Evolutionary conservation across 2,329 filamentous ascomycete genomes (phyloP), one percentile per base, ranked within the genome.

Genomic region (Simplicillium sp.): DNA sequence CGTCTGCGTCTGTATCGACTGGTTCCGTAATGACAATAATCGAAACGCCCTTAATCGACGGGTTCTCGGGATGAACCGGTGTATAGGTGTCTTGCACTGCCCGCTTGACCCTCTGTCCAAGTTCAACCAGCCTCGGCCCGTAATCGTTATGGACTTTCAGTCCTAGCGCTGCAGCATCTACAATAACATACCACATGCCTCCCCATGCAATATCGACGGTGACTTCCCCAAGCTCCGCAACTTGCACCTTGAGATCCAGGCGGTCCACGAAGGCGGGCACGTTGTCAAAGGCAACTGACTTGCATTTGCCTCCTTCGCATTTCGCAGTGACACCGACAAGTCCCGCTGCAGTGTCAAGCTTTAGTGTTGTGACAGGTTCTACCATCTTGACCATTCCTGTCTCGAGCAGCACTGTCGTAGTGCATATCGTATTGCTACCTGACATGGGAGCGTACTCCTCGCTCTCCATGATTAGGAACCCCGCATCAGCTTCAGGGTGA

Each of bases 341-440:
- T 0, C 67, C 67, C 2, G 68, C 68, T 1, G 67, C 59, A 0
- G 67, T 67, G 39, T 71, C 67, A 11, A 71, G 50, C 1, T 44
- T 54, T 3, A 71, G 34, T 11, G 51, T 47, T 1, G 66, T 70
- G 2, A 59, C 42, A 0, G 67, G 67, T 43, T 70, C 66, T 16
- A 56, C 51, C 64, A 71, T 70, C 0, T 54, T 50, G 2, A 71
- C 42, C 57, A 70, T 69, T 1, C 67, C 67, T 0, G 65, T 70
- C 45, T 71, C 68, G 16, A 71, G 46, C 12, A 71, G 48, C 1
- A 68, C 68, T 0, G 67, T 70, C 0, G 59, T 51, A 0, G 62
- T 65, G 36, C 58, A 62, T 13, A 71, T 67, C 2, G 60, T 62
- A 37, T 71, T 70, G 3, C 61, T 58, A 0, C 68, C 66, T 3